phyloP scores from a whole-genome alignment of 179 eudicot genomes.

The Vitellaria paradoxa region DNA sequence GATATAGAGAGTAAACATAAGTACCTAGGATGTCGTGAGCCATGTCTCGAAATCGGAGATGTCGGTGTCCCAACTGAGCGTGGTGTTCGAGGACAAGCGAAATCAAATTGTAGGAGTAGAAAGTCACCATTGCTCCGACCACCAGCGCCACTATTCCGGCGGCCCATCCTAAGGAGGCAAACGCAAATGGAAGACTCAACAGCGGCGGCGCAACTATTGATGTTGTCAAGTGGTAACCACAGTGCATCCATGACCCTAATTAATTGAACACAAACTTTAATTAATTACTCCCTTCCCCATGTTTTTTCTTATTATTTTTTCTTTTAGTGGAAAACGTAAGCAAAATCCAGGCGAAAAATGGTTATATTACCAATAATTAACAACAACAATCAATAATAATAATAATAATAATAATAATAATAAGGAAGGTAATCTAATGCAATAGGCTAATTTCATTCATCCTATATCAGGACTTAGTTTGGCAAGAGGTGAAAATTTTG shows the following conservation, averaged over 20 bases:
- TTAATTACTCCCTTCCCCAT: not conserved
- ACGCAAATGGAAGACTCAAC: constrained; percentile 71
- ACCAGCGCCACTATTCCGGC: constrained; percentile 50
- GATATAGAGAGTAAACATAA: too few species aligned
- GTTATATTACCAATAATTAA: too few species aligned
- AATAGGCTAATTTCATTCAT: too few species aligned
- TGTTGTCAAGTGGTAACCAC: constrained; percentile 88
- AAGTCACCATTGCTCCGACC: constrained; percentile 62
- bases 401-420: too few species aligned
- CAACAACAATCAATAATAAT: too few species aligned
- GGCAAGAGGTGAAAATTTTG: too few species aligned
- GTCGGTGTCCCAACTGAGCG: constrained; percentile 66
- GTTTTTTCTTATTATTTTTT: not conserved
- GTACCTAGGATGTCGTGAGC: constrained; percentile 80
- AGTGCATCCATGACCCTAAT: constrained; percentile 82
- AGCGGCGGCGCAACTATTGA: constrained; percentile 82
- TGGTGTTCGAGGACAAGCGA: constrained; percentile 78
- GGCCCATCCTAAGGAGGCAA: constrained; percentile 64
- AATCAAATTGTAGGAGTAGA: constrained; percentile 71
- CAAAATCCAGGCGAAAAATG: too few species aligned
- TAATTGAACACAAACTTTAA: not conserved
- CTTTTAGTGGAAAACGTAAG: not conserved
- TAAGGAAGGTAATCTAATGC: too few species aligned
- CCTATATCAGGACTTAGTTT: too few species aligned
- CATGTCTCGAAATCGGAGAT: constrained; percentile 83